These are phyloP conservation scores for Spizellomyces sp. DNA, from an alignment of 192 early-diverging fungal species.

Conservation along the genomic window DNA sequence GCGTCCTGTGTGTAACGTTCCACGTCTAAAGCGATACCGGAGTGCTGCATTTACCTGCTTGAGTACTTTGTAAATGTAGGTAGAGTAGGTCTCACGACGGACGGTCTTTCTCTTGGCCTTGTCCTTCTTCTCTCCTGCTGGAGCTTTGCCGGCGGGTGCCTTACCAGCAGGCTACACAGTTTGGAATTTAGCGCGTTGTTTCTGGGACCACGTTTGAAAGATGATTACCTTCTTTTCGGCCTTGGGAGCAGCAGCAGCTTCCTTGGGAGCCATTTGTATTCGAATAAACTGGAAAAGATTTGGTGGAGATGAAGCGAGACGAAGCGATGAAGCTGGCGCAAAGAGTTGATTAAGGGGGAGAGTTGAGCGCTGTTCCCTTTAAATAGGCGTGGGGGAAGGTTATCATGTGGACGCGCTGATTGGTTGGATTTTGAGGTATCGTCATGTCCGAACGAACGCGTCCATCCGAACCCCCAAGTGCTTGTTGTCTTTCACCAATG, in stretches of 20 bases:
- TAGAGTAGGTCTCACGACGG: constrained; percentile 88
- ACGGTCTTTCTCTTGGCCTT: constrained; percentile 55
- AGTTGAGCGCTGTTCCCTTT: too few species aligned
- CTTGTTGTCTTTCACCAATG: too few species aligned
- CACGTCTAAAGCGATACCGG: background rate
- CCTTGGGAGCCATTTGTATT: constrained; percentile 51
- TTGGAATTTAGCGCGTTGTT: background rate
- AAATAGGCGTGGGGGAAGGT: too few species aligned
- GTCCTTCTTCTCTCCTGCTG: constrained; percentile 64
- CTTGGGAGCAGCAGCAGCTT: constrained; percentile 32
- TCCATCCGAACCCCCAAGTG: too few species aligned
- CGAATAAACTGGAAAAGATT: too few species aligned
- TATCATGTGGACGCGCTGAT: too few species aligned
- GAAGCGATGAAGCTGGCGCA: too few species aligned
- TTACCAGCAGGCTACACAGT: constrained; percentile 29
- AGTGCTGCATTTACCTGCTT: constrained; percentile 66
- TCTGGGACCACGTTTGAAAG: background rate
- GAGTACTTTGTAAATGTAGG: constrained; percentile 95
- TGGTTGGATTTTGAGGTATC: too few species aligned
- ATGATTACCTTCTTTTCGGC: constrained; percentile 36
- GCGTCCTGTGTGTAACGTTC: background rate
- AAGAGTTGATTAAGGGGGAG: too few species aligned
- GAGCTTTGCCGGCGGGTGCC: constrained; percentile 62
- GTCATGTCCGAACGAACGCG: too few species aligned
- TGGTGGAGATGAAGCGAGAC: too few species aligned